Conservation (phyloP, 371 early-diverging fungal genomes). For the Synchytrium microbalum region DNA sequence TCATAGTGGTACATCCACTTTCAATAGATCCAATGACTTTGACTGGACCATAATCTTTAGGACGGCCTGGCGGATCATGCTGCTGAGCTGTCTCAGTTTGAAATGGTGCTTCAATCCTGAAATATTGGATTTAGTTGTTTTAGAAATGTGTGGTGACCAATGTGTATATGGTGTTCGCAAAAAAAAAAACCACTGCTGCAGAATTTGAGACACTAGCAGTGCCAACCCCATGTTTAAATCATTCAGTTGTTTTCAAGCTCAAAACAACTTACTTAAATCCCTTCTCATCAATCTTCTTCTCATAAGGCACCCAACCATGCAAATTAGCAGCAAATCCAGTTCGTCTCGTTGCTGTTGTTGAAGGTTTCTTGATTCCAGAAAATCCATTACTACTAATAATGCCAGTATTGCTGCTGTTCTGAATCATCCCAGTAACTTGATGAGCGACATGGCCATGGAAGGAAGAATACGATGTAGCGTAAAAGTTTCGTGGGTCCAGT, state of each 20-base stretch:
- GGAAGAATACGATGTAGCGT: neutral
- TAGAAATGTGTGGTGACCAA: no score
- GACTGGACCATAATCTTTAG: no score
- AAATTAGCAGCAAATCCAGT: neutral
- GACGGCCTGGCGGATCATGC: neutral
- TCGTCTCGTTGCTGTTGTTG: neutral
- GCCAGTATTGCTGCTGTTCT: no score
- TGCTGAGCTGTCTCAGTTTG: neutral
- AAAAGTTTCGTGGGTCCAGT: neutral
- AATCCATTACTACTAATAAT: no score
- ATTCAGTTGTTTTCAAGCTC: no score
- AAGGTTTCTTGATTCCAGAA: neutral
- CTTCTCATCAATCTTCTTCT: neutral
- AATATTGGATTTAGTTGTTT: no score
- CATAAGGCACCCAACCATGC: neutral
- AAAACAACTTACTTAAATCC: neutral
- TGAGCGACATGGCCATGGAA: no score
- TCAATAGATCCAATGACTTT: neutral
- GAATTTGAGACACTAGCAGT: no score
- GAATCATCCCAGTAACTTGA: no score
- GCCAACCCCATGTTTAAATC: no score
- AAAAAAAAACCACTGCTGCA: no score
- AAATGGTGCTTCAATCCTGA: neutral
- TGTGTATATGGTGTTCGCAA: no score
- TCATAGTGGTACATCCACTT: neutral